Evolutionary conservation across 345 rosid genomes (phyloP).

Genomic region (Garcia nutans): DNA sequence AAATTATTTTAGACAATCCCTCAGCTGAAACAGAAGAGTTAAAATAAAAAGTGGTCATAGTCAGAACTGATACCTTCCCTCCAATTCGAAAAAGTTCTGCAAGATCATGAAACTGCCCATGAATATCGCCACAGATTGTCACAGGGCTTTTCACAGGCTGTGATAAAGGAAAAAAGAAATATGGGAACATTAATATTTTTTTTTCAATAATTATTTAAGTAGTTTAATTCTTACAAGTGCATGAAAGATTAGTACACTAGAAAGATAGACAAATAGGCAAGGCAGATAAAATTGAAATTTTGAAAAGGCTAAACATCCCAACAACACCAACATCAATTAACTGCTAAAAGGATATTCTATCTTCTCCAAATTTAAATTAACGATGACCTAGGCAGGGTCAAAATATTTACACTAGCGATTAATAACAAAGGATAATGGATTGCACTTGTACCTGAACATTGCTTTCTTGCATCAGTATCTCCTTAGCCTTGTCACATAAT

Average conservation of each 20-base stretch:
- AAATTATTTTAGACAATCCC: constrained; percentile 23
- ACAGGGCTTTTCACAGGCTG: constrained; percentile 97
- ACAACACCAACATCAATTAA: background rate
- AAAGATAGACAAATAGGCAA: background rate
- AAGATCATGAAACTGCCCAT: constrained; percentile 97
- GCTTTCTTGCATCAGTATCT: constrained; percentile 96
- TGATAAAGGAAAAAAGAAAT: background rate
- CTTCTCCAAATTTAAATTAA: background rate
- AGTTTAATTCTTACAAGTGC: background rate
- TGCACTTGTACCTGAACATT: constrained; percentile 88
- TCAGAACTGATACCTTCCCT: constrained; percentile 65
- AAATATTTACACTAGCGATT: background rate
- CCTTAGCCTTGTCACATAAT: constrained; percentile 97
- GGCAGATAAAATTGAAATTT: background rate
- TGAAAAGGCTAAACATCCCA: background rate
- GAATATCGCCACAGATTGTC: constrained; percentile 95
- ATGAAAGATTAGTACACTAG: background rate
- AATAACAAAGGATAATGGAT: background rate
- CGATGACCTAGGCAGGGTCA: background rate
- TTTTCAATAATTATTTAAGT: background rate
- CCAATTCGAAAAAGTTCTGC: constrained; percentile 98
- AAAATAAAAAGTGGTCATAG: constrained; percentile 20
- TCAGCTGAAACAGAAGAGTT: constrained; percentile 25
- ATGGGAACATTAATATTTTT: no score
- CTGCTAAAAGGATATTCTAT: background rate